Conservation (phyloP, 2,329 filamentous ascomycete species). For the Clarireedia monteithiana region DNA sequence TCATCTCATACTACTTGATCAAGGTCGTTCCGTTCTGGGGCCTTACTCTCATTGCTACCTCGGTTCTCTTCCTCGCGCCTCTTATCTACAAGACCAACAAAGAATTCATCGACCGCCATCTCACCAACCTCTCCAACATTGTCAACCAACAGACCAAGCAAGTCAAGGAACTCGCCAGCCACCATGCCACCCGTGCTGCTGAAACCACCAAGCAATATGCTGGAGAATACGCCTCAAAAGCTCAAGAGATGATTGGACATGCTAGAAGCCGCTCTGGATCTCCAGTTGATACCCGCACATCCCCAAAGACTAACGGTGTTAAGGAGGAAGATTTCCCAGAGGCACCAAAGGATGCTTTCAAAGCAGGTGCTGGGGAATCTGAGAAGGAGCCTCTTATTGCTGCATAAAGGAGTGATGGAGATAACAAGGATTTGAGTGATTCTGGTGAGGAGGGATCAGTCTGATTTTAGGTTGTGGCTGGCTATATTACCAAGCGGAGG, state of each 20-base stretch:
- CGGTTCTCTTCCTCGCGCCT: conserved; percentile 52
- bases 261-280: conserved; percentile 26
- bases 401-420: conserved; percentile 13
- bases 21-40: conserved; percentile 67
- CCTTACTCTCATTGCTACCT: conserved; percentile 52
- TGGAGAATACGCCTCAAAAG: conserved; percentile 60
- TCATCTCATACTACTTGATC: conserved; percentile 60
- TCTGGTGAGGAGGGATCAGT: conserved; percentile 3
- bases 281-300: conserved; percentile 17
- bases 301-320: conserved; percentile 12
- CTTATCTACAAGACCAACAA: conserved; percentile 60
- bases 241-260: conserved; percentile 51
- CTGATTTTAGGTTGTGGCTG: background rate
- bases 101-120: conserved; percentile 58
- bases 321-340: conserved; percentile 26
- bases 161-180: conserved; percentile 51
- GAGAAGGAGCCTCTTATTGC: conserved; percentile 24
- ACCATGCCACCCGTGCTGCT: conserved; percentile 56
- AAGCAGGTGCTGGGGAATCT: conserved; percentile 15
- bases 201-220: conserved; percentile 60
- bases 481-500: background rate
- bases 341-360: conserved; percentile 28
- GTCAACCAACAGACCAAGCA: conserved; percentile 56
- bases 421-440: background rate
- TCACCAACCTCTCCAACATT: conserved; percentile 49